Evolutionary conservation across 2,329 filamentous ascomycete species (phyloP), one percentile per base, ranked within the genome.

Genomic region (Neophaeococcomyces mojaviensis): DNA sequence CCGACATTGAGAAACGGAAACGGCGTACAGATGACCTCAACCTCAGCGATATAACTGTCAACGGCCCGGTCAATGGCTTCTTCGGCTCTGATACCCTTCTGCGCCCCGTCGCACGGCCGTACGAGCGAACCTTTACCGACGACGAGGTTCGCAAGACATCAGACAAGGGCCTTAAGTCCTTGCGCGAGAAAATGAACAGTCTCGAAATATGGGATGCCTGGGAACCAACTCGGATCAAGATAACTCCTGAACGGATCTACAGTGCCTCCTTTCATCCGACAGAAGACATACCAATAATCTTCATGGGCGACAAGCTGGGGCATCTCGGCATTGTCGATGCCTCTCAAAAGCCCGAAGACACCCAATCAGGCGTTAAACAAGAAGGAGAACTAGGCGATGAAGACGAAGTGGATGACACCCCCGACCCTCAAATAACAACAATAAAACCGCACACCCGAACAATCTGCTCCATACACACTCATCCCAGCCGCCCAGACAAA

Each of bases 271-370:
- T 98, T 56, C 92, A 98, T 58, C 92, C 92, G 0, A 89, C 82
- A 0, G 73, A 81, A 48, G 81, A 89, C 2, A 97, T 97, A 58
- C 81, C 89, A 0, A 72, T 98, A 2, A 76, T 97, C 1, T 94
- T 98, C 61, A 90, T 90, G 0, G 90, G 90, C 9, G 92, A 98
- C 59, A 98, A 98, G 62, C 77, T 94, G 54, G 90, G 92, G 1
- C 86, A 88, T 19, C 73, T 97, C 48, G 92, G 92, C 0, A 79
- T 98, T 1, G 90, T 96, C 45, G 90, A 98, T 60, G 88, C 83
- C 1, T 89, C 86, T 0, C 88, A 94, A 54, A 76, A 77, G 2
- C 68, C 70, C 2, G 59, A 75, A 38, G 62, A 70, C 54, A 63
- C 72, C 55, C 68, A 73, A n/a, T 68, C 75, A 2, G 58, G 61